Percentiles rank a stretch among this genome's conserved stretches.
Conservation (phyloP, 1,139 yeast species). For the Saccharomyces hybrid region DNA sequence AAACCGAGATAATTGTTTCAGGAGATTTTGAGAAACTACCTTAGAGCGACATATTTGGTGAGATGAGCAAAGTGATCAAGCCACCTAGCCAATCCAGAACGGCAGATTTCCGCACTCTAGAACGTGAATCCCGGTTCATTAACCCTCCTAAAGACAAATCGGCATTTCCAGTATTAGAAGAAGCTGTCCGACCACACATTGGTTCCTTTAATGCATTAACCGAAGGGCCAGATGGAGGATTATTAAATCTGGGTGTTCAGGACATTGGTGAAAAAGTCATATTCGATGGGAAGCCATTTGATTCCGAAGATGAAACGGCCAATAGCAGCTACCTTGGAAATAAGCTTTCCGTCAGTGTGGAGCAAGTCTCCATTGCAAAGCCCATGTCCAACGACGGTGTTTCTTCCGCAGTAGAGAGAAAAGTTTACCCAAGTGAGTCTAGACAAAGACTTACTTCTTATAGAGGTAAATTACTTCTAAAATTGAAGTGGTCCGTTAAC, state of each 20-base stretch:
- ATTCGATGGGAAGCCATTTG: conserved; percentile 55
- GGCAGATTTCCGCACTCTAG: conserved; percentile 70
- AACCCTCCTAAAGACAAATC: conserved; percentile 85
- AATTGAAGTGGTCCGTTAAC: conserved; percentile 78
- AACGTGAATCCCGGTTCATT: conserved; percentile 75
- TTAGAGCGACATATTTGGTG: conserved; percentile 1
- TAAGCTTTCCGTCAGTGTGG: conserved; percentile 72
- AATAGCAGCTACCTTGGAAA: conserved; percentile 62
- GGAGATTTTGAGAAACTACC: neutral
- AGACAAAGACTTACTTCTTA: conserved; percentile 83
- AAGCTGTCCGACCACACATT: conserved; percentile 90
- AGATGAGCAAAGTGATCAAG: conserved; percentile 28
- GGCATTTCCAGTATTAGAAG: conserved; percentile 72
- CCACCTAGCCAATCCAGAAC: conserved; percentile 31
- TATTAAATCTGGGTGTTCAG: conserved; percentile 74
- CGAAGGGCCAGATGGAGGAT: conserved; percentile 79
- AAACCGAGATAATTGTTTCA: neutral
- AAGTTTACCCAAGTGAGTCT: conserved; percentile 80
- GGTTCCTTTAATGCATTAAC: conserved; percentile 95
- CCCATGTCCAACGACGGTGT: conserved; percentile 77
- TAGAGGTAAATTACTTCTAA: conserved; percentile 65
- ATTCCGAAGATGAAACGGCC: conserved; percentile 10
- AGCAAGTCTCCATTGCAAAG: conserved; percentile 76
- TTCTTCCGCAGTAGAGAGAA: conserved; percentile 57
- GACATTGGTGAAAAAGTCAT: conserved; percentile 84